Evolutionary conservation across 805 yeast species (phyloP).

Genomic region (Cyberlindnera sargentensis): DNA sequence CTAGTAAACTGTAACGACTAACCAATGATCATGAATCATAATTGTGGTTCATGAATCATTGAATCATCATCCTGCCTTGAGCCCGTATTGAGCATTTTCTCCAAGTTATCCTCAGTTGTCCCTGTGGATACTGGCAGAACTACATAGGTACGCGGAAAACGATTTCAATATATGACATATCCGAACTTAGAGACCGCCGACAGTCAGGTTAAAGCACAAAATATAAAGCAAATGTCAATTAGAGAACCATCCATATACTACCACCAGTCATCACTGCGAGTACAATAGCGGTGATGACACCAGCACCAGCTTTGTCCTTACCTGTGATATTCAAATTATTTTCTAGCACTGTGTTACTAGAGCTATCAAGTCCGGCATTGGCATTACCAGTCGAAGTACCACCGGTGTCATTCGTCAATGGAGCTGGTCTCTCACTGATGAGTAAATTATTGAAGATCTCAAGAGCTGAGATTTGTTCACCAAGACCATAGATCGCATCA

Average conservation of each 20-base stretch:
- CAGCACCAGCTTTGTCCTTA: slow-evolving; percentile 85
- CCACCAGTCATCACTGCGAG: slow-evolving; percentile 55
- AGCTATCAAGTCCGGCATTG: slow-evolving; percentile 40
- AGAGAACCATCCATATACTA: slow-evolving; percentile 72
- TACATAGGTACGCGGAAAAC: too few species aligned
- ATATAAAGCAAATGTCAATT: slow-evolving; percentile 4
- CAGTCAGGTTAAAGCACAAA: too few species aligned
- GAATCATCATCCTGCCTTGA: too few species aligned
- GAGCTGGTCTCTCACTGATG: slow-evolving; percentile 39
- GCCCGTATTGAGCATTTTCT: too few species aligned
- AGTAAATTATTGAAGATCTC: slow-evolving; percentile 52
- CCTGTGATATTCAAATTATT: slow-evolving; percentile 41
- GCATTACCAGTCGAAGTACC: slow-evolving; percentile 52
- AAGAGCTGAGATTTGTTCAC: slow-evolving; percentile 72
- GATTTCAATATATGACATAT: too few species aligned
- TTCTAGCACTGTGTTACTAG: slow-evolving; percentile 29
- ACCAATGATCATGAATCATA: too few species aligned
- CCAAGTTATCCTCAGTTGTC: too few species aligned
- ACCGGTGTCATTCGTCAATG: slow-evolving; percentile 45
- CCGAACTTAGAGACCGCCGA: too few species aligned
- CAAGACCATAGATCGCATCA: slow-evolving; percentile 66
- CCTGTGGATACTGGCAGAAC: too few species aligned
- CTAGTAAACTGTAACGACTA: too few species aligned
- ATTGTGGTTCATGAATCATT: too few species aligned
- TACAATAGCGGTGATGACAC: slow-evolving; percentile 72